These are phyloP conservation scores for Penicillium sp. DNA, from an alignment of 2,329 filamentous ascomycete genomes.

Conservation along the genomic window DNA sequence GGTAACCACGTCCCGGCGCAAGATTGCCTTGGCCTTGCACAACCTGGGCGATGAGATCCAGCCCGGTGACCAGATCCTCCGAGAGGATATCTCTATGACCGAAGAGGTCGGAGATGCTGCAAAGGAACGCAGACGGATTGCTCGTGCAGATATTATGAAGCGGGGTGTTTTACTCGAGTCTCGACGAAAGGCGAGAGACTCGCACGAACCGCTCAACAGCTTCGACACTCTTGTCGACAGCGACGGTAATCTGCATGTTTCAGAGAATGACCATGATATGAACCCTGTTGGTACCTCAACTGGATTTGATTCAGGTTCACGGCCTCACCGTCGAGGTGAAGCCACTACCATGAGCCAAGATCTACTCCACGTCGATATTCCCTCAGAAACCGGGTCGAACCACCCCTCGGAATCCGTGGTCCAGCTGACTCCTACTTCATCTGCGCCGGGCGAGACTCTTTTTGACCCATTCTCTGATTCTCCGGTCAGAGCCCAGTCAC, in stretches of 20 bases:
- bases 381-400: slow-evolving; percentile 35
- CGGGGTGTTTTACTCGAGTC: slow-evolving; percentile 43
- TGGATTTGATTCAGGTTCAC: slow-evolving; percentile 33
- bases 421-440: slow-evolving; percentile 48
- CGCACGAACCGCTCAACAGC: slow-evolving; percentile 22
- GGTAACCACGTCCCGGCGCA: slow-evolving; percentile 60
- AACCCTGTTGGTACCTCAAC: slow-evolving; percentile 34
- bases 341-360: slow-evolving; percentile 18
- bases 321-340: slow-evolving; percentile 27
- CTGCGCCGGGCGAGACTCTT: slow-evolving; percentile 33
- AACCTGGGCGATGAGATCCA: slow-evolving; percentile 61
- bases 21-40: slow-evolving; percentile 59
- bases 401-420: slow-evolving; percentile 44
- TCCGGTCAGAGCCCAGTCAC: slow-evolving; percentile 13
- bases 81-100: slow-evolving; percentile 48
- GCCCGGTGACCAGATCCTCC: slow-evolving; percentile 36
- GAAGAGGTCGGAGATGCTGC: slow-evolving; percentile 46
- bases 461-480: slow-evolving; percentile 21
- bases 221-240: slow-evolving; percentile 49
- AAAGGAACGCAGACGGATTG: slow-evolving; percentile 44
- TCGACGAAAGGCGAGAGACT: slow-evolving; percentile 28
- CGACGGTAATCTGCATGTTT: slow-evolving; percentile 35
- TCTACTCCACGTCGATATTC: slow-evolving; percentile 28
- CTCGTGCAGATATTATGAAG: slow-evolving; percentile 47
- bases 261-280: slow-evolving; percentile 8